Conservation (phyloP, 352 stramenopile genomes). For the Albugo laibachii region DNA sequence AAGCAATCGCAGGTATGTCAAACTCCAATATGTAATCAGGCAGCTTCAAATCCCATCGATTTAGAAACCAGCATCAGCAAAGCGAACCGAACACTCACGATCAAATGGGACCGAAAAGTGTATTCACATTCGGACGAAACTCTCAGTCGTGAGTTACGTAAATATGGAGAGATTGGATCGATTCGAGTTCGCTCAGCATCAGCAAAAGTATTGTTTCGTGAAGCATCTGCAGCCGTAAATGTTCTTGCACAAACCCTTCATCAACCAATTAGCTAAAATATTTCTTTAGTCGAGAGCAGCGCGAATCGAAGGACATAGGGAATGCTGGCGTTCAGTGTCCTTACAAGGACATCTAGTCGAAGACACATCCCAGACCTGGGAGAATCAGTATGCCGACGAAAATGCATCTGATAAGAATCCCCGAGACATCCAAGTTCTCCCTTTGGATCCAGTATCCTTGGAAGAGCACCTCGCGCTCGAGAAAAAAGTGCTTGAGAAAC, state of each 20-base stretch:
- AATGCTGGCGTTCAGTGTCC: conserved; percentile 41
- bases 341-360: conserved; percentile 48
- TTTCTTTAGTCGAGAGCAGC: conserved; percentile 22
- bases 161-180: conserved; percentile 37
- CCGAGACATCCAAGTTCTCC: conserved; percentile 10
- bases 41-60: too few species aligned
- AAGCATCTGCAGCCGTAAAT: conserved; percentile 22
- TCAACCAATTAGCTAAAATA: not conserved
- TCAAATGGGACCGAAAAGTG: conserved; percentile 55
- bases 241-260: not conserved
- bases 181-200: conserved; percentile 55
- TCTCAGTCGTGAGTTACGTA: conserved; percentile 27
- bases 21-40: not conserved
- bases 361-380: too few species aligned
- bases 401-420: conserved; percentile 10
- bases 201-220: conserved; percentile 36
- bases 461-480: conserved; percentile 36
- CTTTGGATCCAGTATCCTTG: conserved; percentile 23
- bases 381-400: conserved; percentile 8
- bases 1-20: not conserved
- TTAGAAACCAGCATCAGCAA: conserved; percentile 8
- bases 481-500: conserved; percentile 21
- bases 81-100: conserved; percentile 45
- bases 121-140: conserved; percentile 60
- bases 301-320: conserved; percentile 47